Conservation (phyloP, 306 rosid genomes). For the Quercus bicolor region DNA sequence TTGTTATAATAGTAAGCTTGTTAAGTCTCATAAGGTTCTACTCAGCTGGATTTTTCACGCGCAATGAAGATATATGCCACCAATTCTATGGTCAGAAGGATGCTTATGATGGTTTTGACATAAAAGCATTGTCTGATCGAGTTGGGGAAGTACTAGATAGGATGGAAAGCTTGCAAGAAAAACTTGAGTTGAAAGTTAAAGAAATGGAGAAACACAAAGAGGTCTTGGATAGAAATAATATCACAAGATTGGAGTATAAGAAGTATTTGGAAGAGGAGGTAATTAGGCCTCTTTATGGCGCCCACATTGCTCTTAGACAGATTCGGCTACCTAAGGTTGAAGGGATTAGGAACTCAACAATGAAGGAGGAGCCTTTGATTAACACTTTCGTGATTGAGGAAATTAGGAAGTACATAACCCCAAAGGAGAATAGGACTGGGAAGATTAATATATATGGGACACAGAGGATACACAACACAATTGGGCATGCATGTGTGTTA, state of each 20-base stretch:
- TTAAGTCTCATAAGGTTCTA: conserved; percentile 64
- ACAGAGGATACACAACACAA: conserved; percentile 65
- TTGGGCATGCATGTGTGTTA: conserved; percentile 85
- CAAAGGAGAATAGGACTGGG: conserved; percentile 68
- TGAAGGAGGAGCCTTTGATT: conserved; percentile 74
- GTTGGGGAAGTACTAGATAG: conserved; percentile 56
- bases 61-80: conserved; percentile 57
- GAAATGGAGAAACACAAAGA: conserved; percentile 59
- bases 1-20: conserved; percentile 61
- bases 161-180: conserved; percentile 62
- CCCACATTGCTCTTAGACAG: conserved; percentile 69
- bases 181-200: conserved; percentile 56
- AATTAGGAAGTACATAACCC: conserved; percentile 82
- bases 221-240: conserved; percentile 22
- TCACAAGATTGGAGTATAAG: conserved; percentile 42
- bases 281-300: conserved; percentile 68
- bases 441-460: conserved; percentile 57
- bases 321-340: conserved; percentile 55
- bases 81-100: conserved; percentile 42
- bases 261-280: conserved; percentile 65
- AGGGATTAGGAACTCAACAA: conserved; percentile 40
- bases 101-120: conserved; percentile 51
- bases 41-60: conserved; percentile 66
- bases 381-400: conserved; percentile 72
- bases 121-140: conserved; percentile 52